Base-by-base conservation (phyloP, 2,329 filamentous ascomycete species). In the Cryphonectria radicalis region DNA sequence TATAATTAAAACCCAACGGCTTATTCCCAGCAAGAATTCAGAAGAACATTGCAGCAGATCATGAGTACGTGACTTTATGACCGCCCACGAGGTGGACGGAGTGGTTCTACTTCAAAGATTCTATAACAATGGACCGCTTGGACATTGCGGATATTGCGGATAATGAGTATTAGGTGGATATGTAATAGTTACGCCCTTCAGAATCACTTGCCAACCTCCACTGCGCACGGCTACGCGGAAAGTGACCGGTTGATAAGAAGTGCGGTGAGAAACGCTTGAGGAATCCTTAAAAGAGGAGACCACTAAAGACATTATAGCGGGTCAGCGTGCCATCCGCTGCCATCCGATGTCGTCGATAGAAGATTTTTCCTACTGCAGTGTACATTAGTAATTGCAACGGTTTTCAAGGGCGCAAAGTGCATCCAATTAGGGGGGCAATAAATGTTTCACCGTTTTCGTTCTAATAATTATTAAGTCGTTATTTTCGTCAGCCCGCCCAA, bases 291-390 rank as follows among this genome's bases (percentile, higher is more conserved):
- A n/a, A 50, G 46, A 50, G 19, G 46, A 57, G 53, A 57, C 53
- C 28, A 59, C 11, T 35, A 59, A 19, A 32, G 8, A 59, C 55
- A 59, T 59, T 14, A 59, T 35, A 59, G 55, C 55, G 55, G 55
- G 55, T 35, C 55, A 5, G 55, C 5, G 13, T 59, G 55, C 28
- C 28, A 35, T 59, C 55, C n/a, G 55, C 13, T 35, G 55, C 55
- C 4, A 59, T 32, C 55, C 55, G 55, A 59, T 59, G 55, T 59
- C 53, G 25, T 57, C 55, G 55, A 32, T 59, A 59, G 28, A 59
- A 59, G 25, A 59, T 59, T 59, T 59, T 40, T 40, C 37, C 37
- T 13, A 59, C 28, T 19, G 37, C 25, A 8, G 25, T 17, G 25
- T 22, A 1, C 53, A 57, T 57, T 57, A 57, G 53, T 57, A 57